Conservation (phyloP, 1,284 basidiomycete genomes). For the Heterobasidion annosum region DNA sequence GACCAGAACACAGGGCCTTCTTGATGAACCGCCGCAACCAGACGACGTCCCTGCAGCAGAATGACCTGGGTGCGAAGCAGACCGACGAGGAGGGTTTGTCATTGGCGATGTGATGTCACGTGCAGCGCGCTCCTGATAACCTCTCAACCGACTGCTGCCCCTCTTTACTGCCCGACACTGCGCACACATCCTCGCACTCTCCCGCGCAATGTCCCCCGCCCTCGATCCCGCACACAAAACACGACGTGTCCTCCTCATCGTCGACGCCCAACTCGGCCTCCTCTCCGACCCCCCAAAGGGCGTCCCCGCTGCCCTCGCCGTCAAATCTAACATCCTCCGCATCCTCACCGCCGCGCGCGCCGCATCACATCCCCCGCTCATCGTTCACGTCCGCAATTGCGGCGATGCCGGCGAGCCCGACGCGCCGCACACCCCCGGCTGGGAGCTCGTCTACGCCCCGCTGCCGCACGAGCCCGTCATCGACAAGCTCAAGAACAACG, state of each 20-base stretch:
- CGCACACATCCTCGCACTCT: background rate
- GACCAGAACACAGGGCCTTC: too few relatives aligned
- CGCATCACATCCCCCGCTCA: constrained; percentile 39
- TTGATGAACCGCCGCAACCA: too few relatives aligned
- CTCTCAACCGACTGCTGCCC: background rate
- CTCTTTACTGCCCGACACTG: background rate
- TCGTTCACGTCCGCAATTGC: constrained; percentile 57
- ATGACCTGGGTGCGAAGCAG: too few relatives aligned
- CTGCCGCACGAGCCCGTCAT: constrained; percentile 40
- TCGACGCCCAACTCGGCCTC: constrained; percentile 48
- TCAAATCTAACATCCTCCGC: constrained; percentile 37
- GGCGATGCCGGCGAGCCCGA: constrained; percentile 54
- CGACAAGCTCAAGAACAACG: constrained; percentile 64
- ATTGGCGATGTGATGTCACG: too few relatives aligned
- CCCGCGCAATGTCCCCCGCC: background rate
- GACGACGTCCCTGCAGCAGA: too few relatives aligned
- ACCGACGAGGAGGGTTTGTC: too few relatives aligned
- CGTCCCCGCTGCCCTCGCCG: constrained; percentile 34
- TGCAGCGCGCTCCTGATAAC: too few relatives aligned
- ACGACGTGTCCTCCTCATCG: constrained; percentile 44
- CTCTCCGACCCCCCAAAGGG: constrained; percentile 37
- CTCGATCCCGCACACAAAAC: background rate
- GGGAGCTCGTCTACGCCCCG: constrained; percentile 40
- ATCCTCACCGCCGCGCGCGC: constrained; percentile 43
- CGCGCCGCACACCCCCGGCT: constrained; percentile 40